Evolutionary conservation across 768 basidiomycete genomes (phyloP).

Genomic region (Termitomyces sp.): DNA sequence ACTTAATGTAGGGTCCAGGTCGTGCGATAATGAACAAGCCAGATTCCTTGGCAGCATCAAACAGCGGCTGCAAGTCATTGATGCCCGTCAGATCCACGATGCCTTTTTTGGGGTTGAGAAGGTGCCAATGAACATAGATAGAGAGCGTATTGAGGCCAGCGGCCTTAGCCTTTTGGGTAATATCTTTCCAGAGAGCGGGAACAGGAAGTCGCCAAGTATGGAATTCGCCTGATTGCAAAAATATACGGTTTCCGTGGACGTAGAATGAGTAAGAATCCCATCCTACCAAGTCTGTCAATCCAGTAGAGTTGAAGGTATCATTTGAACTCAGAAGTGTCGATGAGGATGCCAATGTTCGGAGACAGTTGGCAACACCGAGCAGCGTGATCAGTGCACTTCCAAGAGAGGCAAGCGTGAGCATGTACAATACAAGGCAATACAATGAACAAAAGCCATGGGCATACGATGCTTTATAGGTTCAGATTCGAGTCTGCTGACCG

Average conservation of each 20-base stretch:
- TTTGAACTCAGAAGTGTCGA: not conserved
- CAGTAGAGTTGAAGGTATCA: conserved; percentile 6
- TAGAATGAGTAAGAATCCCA: conserved; percentile 15
- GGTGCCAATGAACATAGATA: conserved; percentile 14
- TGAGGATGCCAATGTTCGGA: not conserved
- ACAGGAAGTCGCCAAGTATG: conserved; percentile 14
- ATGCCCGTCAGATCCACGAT: conserved; percentile 13
- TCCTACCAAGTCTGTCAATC: conserved; percentile 9
- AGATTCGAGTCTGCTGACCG: conserved; percentile 8
- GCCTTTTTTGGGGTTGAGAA: conserved; percentile 12
- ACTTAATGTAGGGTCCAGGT: conserved; percentile 15
- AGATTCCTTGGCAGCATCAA: conserved; percentile 14
- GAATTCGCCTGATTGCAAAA: conserved; percentile 14
- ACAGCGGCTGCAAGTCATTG: conserved; percentile 12
- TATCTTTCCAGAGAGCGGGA: conserved; percentile 12
- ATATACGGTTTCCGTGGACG: conserved; percentile 10
- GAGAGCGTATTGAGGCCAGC: conserved; percentile 13
- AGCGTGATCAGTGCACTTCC: not conserved
- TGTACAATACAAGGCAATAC: not conserved
- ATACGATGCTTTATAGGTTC: conserved; percentile 1
- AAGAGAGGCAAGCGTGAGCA: not conserved
- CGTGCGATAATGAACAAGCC: conserved; percentile 13
- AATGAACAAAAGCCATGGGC: not conserved
- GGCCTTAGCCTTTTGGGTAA: conserved; percentile 12
- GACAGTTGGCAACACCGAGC: conserved; percentile 1